Evolutionary conservation across 352 stramenopile genomes (phyloP), one percentile per base, ranked within the genome.

Genomic region (Phytophthora capsici): DNA sequence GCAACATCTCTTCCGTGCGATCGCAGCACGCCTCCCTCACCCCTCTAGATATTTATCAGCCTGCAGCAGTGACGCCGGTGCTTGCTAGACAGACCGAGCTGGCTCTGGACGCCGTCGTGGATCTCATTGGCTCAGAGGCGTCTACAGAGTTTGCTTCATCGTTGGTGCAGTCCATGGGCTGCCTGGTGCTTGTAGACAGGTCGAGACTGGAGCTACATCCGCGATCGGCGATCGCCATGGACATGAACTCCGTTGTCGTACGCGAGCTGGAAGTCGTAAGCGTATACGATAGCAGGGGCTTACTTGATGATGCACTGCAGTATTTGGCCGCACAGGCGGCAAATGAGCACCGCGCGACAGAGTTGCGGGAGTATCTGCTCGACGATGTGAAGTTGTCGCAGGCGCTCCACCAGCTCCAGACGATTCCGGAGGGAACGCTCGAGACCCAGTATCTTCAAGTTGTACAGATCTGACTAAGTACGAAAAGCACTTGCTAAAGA

Each of bases 171-270:
- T 71, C 78, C n/a, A 80, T 88, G 73, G 76, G 78, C 36, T 73
- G 62, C 25, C 46, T 88, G 5, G 36, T 88, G 22, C 41, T 81
- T 13, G 71, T 82, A 13, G 73, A 84, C 20, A 59, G 71, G 19
- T 59, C 49, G 6, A 58, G 73, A 2, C 62, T 85, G 17, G 63
- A 84, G 19, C 44, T 70, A 43, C n/a, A 43, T 1, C 72, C 76
- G 8, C 71, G 62, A 8, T 30, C 56, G 10, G 66, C 57, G 5
- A 22, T 90, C 13, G 46, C 66, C 16, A 76, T 93, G 66, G 73
- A 91, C 57, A 84, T 93, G 77, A 93, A 93, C 40, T 43, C 71
- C 2, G 72, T 93, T 6, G 85, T 91, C 16, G 82, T 93, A 14
- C 80, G 82, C 17, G 85, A 93, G 30, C 73, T 93, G 25, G 64